Base-by-base conservation (phyloP, 768 basidiomycete species). In the Tricholoma sp. region DNA sequence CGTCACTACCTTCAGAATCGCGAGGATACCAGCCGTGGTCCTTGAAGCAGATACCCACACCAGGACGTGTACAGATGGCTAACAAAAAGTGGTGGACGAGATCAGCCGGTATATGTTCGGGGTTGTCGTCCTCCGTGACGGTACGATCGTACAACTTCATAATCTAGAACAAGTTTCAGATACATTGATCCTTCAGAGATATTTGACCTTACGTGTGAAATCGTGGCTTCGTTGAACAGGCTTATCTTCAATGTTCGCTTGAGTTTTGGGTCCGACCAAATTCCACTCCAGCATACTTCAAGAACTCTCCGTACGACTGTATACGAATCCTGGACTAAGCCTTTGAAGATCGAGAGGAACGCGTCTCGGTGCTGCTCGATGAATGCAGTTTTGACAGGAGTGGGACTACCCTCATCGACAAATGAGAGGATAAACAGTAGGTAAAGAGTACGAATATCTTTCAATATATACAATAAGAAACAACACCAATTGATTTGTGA, bases 1-100 rank as follows among this genome's bases (percentile, higher is more conserved):
- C 70, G 1, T 71, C 70, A 9, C 77, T 77, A 15, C 69, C 71
- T 15, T 79, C 79, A 2, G 69, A 66, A 58, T 88, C 86, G 2
- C 91, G 84, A 3, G 84, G 84, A 62, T 97, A 98, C 94, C 94
- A 98, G 2, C 94, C 94, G 7, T 82, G 79, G 63, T 95, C 92
- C 52, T 76, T 83, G 72, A 96, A 97, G 65, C 94, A 98, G 12
- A 97, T 77, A 0, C 94, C 94, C 11, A 76, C 72, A 0, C 94
- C 94, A 0, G 91, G 89, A 24, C 82, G 83, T 0, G 90, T 88
- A 62, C 88, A 90, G 31, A 93, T 83, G 1, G 88, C 88, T 28
- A 95, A 80, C 10, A 97, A 73, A 69, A 97, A 98, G 63, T 94
- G 92, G 58, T 93, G 90, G 0, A 82, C 85, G 3, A 96, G 77